phyloP scores from a whole-genome alignment of 208 protist species.

The Leishmania guyanensis region DNA sequence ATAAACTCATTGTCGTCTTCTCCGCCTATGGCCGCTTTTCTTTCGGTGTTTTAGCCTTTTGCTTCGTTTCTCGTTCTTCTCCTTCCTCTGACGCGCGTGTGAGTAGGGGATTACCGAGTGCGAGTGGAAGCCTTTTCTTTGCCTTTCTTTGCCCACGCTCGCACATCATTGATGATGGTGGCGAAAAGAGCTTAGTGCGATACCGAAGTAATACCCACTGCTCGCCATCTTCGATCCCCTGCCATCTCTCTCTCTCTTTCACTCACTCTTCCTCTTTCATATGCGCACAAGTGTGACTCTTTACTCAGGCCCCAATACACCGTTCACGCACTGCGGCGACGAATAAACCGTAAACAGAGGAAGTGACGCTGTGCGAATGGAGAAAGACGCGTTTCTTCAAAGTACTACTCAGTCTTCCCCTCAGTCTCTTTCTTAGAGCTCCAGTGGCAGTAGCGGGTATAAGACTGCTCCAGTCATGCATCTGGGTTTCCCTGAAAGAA shows the following conservation, averaged over 20 bases:
- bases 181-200: neutral
- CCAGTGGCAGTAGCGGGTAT: neutral
- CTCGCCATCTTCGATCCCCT: neutral
- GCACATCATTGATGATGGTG: neutral
- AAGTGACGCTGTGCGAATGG: neutral
- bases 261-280: neutral
- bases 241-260: neutral
- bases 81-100: neutral
- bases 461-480: neutral
- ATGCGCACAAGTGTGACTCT: neutral
- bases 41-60: neutral
- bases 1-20: neutral
- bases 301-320: neutral
- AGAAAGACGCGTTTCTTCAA: neutral
- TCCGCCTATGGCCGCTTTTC: neutral
- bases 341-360: neutral
- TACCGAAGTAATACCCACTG: neutral
- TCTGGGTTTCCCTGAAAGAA: neutral
- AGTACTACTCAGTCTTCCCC: neutral
- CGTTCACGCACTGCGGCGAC: neutral
- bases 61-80: neutral
- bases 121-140: neutral
- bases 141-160: neutral
- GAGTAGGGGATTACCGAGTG: neutral
- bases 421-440: neutral